Conservation (phyloP, 305 asterid genomes). For the Fraxinus xanthoxyloides region DNA sequence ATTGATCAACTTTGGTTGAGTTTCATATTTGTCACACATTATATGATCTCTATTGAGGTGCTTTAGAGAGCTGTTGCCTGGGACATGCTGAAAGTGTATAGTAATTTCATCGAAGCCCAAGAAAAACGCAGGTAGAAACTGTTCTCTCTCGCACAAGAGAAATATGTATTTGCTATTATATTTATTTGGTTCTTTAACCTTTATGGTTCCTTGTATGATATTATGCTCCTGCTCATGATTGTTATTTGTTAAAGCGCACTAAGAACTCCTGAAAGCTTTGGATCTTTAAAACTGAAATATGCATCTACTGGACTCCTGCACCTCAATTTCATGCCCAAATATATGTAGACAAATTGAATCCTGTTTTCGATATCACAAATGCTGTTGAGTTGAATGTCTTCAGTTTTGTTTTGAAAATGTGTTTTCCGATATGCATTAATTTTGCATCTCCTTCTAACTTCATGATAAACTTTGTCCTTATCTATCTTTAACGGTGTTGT, state of each 20-base stretch:
- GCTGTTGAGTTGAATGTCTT: not conserved
- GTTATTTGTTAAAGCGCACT: not conserved
- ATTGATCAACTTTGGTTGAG: conserved; percentile 1
- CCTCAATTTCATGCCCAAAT: not conserved
- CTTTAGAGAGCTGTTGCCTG: conserved; percentile 92
- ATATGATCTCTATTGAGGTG: conserved; percentile 28
- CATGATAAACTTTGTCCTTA: not conserved
- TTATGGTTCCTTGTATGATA: not conserved
- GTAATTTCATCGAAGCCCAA: conserved; percentile 74
- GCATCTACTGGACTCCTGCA: not conserved
- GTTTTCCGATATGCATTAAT: not conserved
- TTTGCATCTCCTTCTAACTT: not conserved
- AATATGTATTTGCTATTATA: conserved; percentile 10
- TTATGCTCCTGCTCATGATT: not conserved
- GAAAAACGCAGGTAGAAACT: conserved; percentile 73
- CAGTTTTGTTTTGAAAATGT: not conserved
- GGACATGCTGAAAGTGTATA: conserved; percentile 94
- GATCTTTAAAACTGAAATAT: not conserved
- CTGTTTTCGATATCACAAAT: not conserved
- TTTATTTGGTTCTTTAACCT: conserved; percentile 2
- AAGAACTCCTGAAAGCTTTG: not conserved
- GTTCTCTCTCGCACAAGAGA: not conserved
- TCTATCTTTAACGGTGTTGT: not conserved
- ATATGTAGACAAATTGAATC: not conserved
- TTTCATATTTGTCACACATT: conserved; percentile 23